Conservation (phyloP, 805 yeast species). For the Tetrapisispora arboricola region DNA sequence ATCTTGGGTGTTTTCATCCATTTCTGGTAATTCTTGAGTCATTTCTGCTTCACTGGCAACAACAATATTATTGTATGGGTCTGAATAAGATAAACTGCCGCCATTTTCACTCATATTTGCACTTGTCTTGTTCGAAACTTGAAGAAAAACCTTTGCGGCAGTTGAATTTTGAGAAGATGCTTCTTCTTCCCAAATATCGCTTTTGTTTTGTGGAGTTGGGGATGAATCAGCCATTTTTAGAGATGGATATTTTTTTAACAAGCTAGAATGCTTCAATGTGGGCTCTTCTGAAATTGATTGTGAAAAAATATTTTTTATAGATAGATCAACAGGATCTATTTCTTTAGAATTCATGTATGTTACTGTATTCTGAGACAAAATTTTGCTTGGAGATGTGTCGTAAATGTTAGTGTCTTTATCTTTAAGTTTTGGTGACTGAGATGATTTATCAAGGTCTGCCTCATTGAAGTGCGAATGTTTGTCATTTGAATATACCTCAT, state of each 20-base stretch:
- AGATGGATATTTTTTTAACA: not conserved
- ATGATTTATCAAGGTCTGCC: not conserved
- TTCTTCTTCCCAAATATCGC: not conserved
- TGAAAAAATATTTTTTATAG: not conserved
- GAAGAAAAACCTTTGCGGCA: slow-evolving; percentile 8
- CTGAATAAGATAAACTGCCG: not conserved
- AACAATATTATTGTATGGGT: slow-evolving; percentile 5
- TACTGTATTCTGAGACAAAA: not conserved
- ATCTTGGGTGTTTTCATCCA: slow-evolving; percentile 12
- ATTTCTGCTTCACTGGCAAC: slow-evolving; percentile 19
- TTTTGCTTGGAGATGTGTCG: not conserved
- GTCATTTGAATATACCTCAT: not conserved
- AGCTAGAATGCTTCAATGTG: slow-evolving; percentile 10
- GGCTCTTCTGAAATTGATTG: slow-evolving; percentile 7
- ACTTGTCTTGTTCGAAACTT: slow-evolving; percentile 10
- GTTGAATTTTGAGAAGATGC: not conserved
- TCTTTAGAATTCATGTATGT: not conserved
- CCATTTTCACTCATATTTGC: not conserved
- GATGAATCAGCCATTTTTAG: slow-evolving; percentile 1
- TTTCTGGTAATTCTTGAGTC: slow-evolving; percentile 25
- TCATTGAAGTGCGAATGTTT: not conserved
- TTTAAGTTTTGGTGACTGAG: slow-evolving; percentile 8
- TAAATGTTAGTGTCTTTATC: not conserved
- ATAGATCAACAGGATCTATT: not conserved
- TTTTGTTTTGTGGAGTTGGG: slow-evolving; percentile 1